These are phyloP conservation scores for Ceratocystis diversiconidia DNA, from an alignment of 2,329 filamentous ascomycete species.

Conservation along the genomic window DNA sequence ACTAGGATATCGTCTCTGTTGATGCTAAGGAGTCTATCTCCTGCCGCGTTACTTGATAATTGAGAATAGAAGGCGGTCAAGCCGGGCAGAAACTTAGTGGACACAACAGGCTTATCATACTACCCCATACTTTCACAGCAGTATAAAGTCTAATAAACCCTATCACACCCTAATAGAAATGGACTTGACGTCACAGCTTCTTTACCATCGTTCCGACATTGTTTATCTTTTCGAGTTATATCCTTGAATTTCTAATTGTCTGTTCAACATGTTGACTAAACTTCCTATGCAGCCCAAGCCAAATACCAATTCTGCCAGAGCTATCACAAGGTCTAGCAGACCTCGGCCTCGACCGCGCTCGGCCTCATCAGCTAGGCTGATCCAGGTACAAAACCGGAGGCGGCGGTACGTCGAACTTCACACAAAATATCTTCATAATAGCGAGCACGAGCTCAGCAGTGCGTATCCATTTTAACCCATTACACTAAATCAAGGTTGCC, in stretches of 20 bases:
- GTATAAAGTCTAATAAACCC: no score
- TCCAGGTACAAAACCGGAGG: constrained; percentile 59
- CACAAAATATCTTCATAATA: constrained; percentile 51
- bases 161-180: no score
- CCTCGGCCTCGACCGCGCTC: constrained; percentile 25
- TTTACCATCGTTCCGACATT: background rate
- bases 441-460: constrained; percentile 44
- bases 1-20: constrained; percentile 7
- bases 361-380: constrained; percentile 29
- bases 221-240: no score
- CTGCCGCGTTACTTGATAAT: no score
- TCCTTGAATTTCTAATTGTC: no score
- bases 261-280: background rate
- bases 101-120: no score
- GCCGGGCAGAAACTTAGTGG: no score
- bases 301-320: background rate
- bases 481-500: background rate
- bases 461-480: constrained; percentile 17
- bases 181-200: background rate
- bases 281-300: background rate
- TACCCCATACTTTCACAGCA: no score
- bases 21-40: background rate
- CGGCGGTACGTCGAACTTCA: constrained; percentile 61
- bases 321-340: background rate
- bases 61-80: no score